Conservation (phyloP, 1,284 basidiomycete species). For the Ustilago trichophora region DNA sequence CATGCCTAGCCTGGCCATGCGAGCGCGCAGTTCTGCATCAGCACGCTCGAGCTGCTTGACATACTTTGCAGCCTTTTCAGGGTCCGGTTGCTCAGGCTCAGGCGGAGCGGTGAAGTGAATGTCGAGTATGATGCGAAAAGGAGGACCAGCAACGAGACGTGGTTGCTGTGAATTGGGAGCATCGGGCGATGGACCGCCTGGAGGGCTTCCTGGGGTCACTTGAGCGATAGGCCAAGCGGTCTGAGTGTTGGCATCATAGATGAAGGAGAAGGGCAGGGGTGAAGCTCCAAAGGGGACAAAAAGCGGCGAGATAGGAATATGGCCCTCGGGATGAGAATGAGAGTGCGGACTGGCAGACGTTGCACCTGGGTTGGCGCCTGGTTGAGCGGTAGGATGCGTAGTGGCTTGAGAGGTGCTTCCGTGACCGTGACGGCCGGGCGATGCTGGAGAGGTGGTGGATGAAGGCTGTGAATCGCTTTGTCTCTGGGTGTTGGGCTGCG, state of each 20-base stretch:
- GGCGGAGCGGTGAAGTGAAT: slow-evolving; percentile 40
- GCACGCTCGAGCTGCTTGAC: slow-evolving; percentile 58
- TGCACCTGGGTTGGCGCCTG: neutral
- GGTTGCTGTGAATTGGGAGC: slow-evolving; percentile 34
- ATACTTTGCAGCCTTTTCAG: slow-evolving; percentile 40
- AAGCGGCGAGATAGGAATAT: slow-evolving; percentile 50
- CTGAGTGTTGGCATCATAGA: slow-evolving; percentile 52
- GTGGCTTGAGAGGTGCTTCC: neutral
- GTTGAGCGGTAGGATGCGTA: neutral
- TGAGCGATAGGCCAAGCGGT: slow-evolving; percentile 58
- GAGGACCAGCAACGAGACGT: slow-evolving; percentile 49
- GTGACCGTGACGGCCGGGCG: neutral
- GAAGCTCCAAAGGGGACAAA: slow-evolving; percentile 56
- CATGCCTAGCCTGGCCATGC: slow-evolving; percentile 60
- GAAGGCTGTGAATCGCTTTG: slow-evolving; percentile 1
- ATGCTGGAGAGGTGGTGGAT: neutral
- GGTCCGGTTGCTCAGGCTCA: slow-evolving; percentile 43
- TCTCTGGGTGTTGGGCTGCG: neutral
- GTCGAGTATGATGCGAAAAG: slow-evolving; percentile 54
- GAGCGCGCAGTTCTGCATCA: slow-evolving; percentile 59
- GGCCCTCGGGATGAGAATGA: slow-evolving; percentile 29
- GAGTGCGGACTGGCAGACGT: slow-evolving; percentile 1
- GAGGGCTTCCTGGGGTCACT: slow-evolving; percentile 30
- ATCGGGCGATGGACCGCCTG: slow-evolving; percentile 29
- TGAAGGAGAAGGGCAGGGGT: slow-evolving; percentile 57